phyloP scores from a whole-genome alignment of 2,329 filamentous ascomycete species.

The Anthostomella pinea region DNA sequence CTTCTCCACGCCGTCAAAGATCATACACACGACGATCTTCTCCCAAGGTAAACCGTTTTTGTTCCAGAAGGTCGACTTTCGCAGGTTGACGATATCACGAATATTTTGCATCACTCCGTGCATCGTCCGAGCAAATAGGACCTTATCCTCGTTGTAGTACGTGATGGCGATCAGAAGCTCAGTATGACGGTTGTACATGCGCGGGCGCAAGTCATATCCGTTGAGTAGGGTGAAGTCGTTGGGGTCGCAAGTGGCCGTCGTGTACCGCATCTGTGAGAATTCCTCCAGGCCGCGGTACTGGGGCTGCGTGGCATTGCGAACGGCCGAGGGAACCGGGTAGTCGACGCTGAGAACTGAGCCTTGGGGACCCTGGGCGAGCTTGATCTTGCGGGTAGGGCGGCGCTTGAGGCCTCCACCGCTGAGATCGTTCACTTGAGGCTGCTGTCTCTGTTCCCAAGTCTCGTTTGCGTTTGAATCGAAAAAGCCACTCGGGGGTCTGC shows the following conservation, averaged over 20 bases:
- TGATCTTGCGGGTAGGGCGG: conserved; percentile 90
- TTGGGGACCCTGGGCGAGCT: conserved; percentile 68
- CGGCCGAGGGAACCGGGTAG: conserved; percentile 90
- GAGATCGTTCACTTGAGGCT: no score
- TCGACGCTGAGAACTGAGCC: conserved; percentile 91
- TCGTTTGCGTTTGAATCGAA: not conserved
- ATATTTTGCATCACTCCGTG: conserved; percentile 98
- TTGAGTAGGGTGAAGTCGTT: conserved; percentile 97
- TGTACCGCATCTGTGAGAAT: conserved; percentile 96
- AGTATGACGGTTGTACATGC: conserved; percentile 96
- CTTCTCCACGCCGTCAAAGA: conserved; percentile 94
- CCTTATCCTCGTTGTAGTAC: conserved; percentile 98
- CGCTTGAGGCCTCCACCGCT: conserved; percentile 66
- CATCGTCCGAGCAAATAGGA: conserved; percentile 79
- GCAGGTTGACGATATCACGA: conserved; percentile 91
- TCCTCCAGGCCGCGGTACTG: conserved; percentile 90
- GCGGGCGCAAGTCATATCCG: conserved; percentile 89
- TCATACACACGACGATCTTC: conserved; percentile 91
- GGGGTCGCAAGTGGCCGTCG: conserved; percentile 90
- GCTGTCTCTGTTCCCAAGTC: no score
- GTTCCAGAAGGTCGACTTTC: conserved; percentile 98
- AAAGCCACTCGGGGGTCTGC: not conserved
- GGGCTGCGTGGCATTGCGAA: conserved; percentile 87
- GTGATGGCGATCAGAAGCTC: conserved; percentile 93
- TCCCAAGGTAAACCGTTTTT: conserved; percentile 96